Base-by-base conservation (phyloP, 345 rosid genomes). In the Citrus australasica region DNA sequence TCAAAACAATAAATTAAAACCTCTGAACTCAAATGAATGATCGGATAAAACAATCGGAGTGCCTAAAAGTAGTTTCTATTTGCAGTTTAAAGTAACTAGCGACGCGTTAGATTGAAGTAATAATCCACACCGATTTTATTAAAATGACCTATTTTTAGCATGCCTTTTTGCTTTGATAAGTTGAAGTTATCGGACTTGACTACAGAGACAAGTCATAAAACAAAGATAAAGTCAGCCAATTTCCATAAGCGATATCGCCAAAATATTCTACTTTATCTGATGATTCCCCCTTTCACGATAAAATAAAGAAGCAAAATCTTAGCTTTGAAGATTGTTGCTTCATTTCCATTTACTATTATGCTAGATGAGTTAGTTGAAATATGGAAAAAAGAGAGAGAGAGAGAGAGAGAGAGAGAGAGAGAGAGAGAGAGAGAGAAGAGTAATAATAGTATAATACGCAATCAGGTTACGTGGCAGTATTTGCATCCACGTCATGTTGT, bases 401-500 rank as follows among this genome's bases (percentile, higher is more conserved):
- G 35, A 33, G 35, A 33, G 35, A 33, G 32, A 30, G 32, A 30
- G 32, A 81, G 37, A 65, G 32, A 30, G 32, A 30, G 32, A 81
- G 37, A 65, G 32, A 30, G 32, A 30, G 32, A 33, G 35, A 33
- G 35, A 33, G 35, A 33, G 35, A 33, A 32, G 35, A 51, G 7
- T 17, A 64, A 25, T 25, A 64, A n/a, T n/a, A n/a, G n/a, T n/a
- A n/a, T n/a, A n/a, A 55, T 24, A 42, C 33, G 2, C 14, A 7
- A 10, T 67, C 27, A 13, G 53, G 42, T 32, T 63, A 53, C 51
- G 67, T 51, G 48, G 62, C 67, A 73, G 32, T 24, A 51, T 24
- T 77, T 66, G 75, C 62, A 67, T 76, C 78, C 82, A 76, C 78
- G 80, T 76, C 80, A 72, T 7, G 11, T 27, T 53, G 19, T 76